Evolutionary conservation across 345 rosid genomes (phyloP), one percentile per base, ranked within the genome.

Genomic region (Anacardium occidentale): DNA sequence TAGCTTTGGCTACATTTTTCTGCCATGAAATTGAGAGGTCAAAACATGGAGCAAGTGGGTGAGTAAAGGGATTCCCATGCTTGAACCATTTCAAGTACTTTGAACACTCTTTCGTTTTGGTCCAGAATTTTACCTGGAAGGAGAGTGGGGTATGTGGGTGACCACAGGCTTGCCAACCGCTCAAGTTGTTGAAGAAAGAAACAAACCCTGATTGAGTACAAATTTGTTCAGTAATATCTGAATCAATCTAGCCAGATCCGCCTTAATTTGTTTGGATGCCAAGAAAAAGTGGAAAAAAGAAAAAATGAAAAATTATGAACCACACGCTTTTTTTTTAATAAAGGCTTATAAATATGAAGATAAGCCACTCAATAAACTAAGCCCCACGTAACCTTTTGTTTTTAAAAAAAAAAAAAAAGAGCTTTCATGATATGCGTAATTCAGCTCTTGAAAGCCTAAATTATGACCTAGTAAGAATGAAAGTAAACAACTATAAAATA

Each of bases 21-120:
- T 40, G 10, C 2, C 20, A 40, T 17, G 37, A 10, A 55, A 37
- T 37, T 37, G 40, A 37, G 7, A 29, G 47, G 47, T 52, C 70
- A 67, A 52, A 51, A 18, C 34, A 55, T 69, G 54, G 42, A 37
- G 8, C 9, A 15, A 69, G 18, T 69, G 50, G 66, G 66, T 17
- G 8, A 1, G 6, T 32, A 10, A 37, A 34, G 63, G 17, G 65
- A 34, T 37, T n/a, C 48, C 65, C 11, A 62, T n/a, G 53, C 53
- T 50, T 50, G 6, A 50, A 50, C 53, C 53, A 13, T 18, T 14
- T 1, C 14, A 22, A 21, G 2, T 56, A 20, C 29, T 10, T 56
- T 56, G 42, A 56, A 56, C 61, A 56, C 14, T 32, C 5, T 56
- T 56, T 56, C 0, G 61, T 50, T 15, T 56, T 11, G 61, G 61